Base-by-base conservation (phyloP, 805 yeast species). In the Monosporozyma aerobia region DNA sequence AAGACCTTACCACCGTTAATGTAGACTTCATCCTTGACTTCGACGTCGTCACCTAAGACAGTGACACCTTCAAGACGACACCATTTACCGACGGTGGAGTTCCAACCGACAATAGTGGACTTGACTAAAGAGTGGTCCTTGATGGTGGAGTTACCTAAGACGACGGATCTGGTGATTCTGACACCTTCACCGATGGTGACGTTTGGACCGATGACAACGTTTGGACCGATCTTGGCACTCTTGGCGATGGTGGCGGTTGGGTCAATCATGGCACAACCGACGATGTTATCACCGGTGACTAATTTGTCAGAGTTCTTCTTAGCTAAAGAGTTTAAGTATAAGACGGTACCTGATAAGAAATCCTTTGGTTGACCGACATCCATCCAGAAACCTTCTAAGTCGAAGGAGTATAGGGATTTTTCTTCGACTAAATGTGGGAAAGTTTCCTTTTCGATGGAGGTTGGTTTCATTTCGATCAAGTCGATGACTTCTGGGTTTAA, bases 301-400 rank as follows among this genome's bases (percentile, higher is more conserved):
- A 90, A 82, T 61, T 75, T 69, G 63, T 79, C 79, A 58, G 97
- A 87, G 62, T 75, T 69, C 75, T 84, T 88, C 82, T 86, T 86
- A 64, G 92, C 73, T 69, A 90, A 76, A 53, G 98, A 85, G 71
- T 86, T 79, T 73, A 94, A 80, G 80, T 90, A 94, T 59, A 92
- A 78, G 63, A 90, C 83, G 66, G 97, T 88, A 73, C 99, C 99
- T 55, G 96, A 83, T 60, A 94, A 76, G 84, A 90, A 94, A 76
- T 94, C 99, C 82, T 92, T 94, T 81, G 99, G 99, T 80, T 94
- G 99, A 74, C 99, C 99, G 63, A 94, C 97, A 74, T 94, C 99
- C 99, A 94, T 94, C 99, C 99, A 94, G 87, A 83, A 94, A 61
- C 99, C 98, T 79, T 94, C 97, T 69, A 94, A 82, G 74, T 94